Conservation (phyloP, 192 early-diverging fungal genomes). For the Linnemannia schmuckeri region DNA sequence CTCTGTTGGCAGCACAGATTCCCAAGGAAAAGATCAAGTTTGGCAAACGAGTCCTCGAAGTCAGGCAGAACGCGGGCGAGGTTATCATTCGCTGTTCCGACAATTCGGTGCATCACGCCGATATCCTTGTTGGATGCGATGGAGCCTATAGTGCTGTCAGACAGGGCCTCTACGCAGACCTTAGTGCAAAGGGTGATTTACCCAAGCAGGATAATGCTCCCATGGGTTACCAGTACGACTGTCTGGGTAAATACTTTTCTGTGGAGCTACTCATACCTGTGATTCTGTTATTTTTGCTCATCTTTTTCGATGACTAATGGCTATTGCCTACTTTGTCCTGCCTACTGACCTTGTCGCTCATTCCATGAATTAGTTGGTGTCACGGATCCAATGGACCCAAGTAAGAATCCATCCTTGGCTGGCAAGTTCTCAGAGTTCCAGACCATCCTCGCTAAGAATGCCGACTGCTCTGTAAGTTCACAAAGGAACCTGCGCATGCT, state of each 20-base stretch:
- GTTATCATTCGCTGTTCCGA: slow-evolving; percentile 32
- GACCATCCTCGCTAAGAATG: slow-evolving; percentile 33
- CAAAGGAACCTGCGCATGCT: background rate
- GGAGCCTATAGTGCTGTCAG: slow-evolving; percentile 30
- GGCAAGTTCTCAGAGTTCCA: slow-evolving; percentile 41
- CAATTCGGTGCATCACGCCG: slow-evolving; percentile 14
- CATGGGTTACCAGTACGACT: slow-evolving; percentile 37
- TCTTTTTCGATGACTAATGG: slow-evolving; percentile 3
- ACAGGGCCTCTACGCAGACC: slow-evolving; percentile 25
- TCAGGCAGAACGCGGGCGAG: slow-evolving; percentile 30
- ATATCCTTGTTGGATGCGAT: slow-evolving; percentile 28
- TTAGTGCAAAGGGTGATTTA: slow-evolving; percentile 9
- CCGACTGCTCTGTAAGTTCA: slow-evolving; percentile 22
- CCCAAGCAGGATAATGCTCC: slow-evolving; percentile 21
- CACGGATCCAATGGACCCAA: slow-evolving; percentile 29
- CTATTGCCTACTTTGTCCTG: background rate
- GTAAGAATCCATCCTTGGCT: slow-evolving; percentile 1
- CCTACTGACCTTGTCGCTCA: background rate
- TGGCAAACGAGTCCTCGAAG: slow-evolving; percentile 31
- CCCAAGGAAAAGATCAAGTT: slow-evolving; percentile 30
- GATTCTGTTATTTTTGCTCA: background rate
- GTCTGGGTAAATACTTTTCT: slow-evolving; percentile 13
- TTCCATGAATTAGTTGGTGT: slow-evolving; percentile 28
- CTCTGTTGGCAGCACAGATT: slow-evolving; percentile 16
- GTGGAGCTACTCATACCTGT: background rate